Percentiles rank a stretch among this genome's conserved stretches.
Conservation (phyloP, 139 green algal genomes). For the Haematococcus lacustris region DNA sequence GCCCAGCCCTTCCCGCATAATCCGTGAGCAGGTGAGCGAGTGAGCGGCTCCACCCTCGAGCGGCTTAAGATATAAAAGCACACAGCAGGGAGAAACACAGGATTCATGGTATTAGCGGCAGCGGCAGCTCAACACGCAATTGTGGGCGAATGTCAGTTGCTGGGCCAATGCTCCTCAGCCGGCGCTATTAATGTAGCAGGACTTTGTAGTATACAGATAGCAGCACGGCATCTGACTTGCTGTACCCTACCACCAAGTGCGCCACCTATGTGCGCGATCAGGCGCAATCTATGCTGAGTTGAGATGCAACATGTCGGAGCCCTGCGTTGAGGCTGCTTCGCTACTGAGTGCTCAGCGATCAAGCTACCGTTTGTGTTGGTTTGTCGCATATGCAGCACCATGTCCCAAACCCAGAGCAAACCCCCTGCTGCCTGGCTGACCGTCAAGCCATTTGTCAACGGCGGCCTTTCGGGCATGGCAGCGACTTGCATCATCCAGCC, state of each 20-base stretch:
- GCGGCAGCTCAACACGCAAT: too few species aligned
- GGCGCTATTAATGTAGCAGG: too few species aligned
- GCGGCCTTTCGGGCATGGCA: slow-evolving; percentile 77
- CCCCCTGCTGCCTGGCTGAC: slow-evolving; percentile 62
- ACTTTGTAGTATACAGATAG: not conserved
- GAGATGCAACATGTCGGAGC: not conserved
- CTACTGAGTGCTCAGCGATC: not conserved
- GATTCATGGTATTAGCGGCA: too few species aligned
- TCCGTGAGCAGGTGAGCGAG: too few species aligned
- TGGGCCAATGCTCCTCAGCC: too few species aligned
- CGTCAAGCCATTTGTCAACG: slow-evolving; percentile 96
- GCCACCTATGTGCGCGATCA: not conserved
- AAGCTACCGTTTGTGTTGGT: too few species aligned
- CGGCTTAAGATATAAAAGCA: too few species aligned
- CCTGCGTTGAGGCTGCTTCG: not conserved
- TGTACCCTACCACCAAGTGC: not conserved
- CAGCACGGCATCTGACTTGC: not conserved
- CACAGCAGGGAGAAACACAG: too few species aligned
- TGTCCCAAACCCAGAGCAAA: slow-evolving; percentile 7
- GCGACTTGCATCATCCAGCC: slow-evolving; percentile 88
- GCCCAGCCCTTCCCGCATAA: too few species aligned
- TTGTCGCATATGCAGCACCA: not conserved
- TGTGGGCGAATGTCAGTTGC: too few species aligned
- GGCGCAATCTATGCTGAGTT: not conserved
- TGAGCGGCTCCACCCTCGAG: too few species aligned